Evolutionary conservation across 2,329 filamentous ascomycete species (phyloP), one percentile per base, ranked within the genome.

Genomic region (Venturia pyrina): DNA sequence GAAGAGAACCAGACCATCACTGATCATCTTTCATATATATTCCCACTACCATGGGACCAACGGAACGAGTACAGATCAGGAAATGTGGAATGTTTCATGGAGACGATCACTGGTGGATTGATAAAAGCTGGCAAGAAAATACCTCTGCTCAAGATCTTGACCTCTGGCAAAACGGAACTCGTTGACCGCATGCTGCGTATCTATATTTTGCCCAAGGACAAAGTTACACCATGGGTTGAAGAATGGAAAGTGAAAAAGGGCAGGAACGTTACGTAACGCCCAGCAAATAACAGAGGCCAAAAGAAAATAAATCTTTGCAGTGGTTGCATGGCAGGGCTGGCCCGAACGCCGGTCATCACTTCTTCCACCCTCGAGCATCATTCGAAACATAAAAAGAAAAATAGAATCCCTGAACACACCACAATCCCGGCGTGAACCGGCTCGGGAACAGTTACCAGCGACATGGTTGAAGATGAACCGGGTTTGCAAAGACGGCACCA

Each of bases 101-200:
- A 97, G 80, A 98, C 92, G 0, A 78, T 78, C 4, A 80, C 81
- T 0, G 92, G 92, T 0, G 92, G 93, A 0, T 76, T 99, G 71
- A 85, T 96, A 72, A 97, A 96, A 79, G 87, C 93, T 28, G 93
- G 95, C 61, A 93, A 90, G 83, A 95, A 93, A 73, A 82, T 95
- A 69, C 81, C 85, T 24, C 75, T 98, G 70, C 76, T 91, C 63
- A 90, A 91, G 79, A 84, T 93, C 40, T 77, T 98, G 68, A 81
- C 81, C 10, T 85, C 85, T 10, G 91, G 90, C 7, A 92, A 89
- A 72, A 86, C 96, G 7, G 93, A 96, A 78, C 83, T 99, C 11
- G 87, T 96, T 60, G 93, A 99, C 77, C 89, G 91, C 40, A 78
- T 98, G 68, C 85, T 98, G 32, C 87, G 82, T 73, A 86, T 99